Base-by-base conservation (phyloP, 2,329 filamentous ascomycete genomes). In the Dichotomopilus funicola region DNA sequence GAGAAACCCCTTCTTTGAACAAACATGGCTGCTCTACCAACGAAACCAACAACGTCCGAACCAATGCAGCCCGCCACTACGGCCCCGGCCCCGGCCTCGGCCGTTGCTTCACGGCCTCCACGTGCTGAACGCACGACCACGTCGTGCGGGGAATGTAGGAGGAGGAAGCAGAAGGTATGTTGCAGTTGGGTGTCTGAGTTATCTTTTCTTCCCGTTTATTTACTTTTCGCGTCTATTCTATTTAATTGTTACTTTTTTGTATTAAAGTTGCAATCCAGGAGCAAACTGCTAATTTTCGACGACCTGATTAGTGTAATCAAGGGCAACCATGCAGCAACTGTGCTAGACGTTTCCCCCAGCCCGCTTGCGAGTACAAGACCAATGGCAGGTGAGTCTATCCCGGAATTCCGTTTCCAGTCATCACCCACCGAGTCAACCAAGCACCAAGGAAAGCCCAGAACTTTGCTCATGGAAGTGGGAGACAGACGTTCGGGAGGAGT, bases 261-360 rank as follows among this genome's bases (percentile, higher is more conserved):
- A 9, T 40, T 12, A 40, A 40, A 12, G 37, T 40, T 40, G 37
- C 9, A 12, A 9, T 40, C 10, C 31, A 47, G 11, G n/a, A 54
- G 2, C 7, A 53, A 9, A 13, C 40, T 54, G 36, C 34, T 58
- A 31, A 60, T 38, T 10, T 13, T 13, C 31, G 13, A 44, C 27
- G 41, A 11, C 12, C 12, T 40, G 13, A 33, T 27, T 47, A 81
- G 78, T 81, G 78, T 63, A 78, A 79, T 61, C 77, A 79, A 61
- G 73, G 74, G 33, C 76, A 78, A 35, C 78, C 78, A 11, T 81
- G 78, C 66, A 74, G 73, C 44, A 79, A 81, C 62, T 81, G 78
- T 60, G 68, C 72, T 31, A 74, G 78, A 40, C 72, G 78, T 35
- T 81, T 78, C 58, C 78, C 78, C 0, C 75, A 74, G 51, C 78